Conservation (phyloP, 495 filamentous ascomycete species). For the Mytilinidion resinicola region DNA sequence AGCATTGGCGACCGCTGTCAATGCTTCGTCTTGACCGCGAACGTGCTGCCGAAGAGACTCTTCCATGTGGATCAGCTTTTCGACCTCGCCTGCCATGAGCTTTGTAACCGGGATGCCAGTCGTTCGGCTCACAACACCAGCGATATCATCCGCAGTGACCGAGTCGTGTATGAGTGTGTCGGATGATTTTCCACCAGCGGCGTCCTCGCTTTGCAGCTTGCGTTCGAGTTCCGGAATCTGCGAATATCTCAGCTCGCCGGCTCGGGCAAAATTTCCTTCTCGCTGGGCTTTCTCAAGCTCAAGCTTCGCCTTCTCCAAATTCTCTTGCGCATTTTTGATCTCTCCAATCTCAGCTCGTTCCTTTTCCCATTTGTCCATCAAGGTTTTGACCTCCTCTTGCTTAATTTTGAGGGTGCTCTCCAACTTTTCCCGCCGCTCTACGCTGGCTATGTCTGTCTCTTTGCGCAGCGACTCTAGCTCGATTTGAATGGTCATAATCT, state of each 20-base stretch:
- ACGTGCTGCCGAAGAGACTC: constrained; percentile 78
- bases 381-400: constrained; percentile 57
- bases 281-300: constrained; percentile 85
- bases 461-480: constrained; percentile 93
- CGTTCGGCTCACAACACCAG: constrained; percentile 77
- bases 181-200: constrained; percentile 31
- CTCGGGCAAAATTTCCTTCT: constrained; percentile 83
- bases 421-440: constrained; percentile 81
- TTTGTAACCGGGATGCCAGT: constrained; percentile 91
- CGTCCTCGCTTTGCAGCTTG: constrained; percentile 68
- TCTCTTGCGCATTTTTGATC: constrained; percentile 78
- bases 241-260: constrained; percentile 81
- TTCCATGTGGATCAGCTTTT: constrained; percentile 92
- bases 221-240: constrained; percentile 73
- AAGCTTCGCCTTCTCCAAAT: constrained; percentile 74
- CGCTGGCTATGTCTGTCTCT: constrained; percentile 81
- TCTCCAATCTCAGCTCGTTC: constrained; percentile 76
- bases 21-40: constrained; percentile 87
- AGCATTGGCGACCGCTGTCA: constrained; percentile 84
- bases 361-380: constrained; percentile 83
- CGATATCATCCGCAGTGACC: constrained; percentile 90
- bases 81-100: constrained; percentile 83
- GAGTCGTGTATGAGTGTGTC: constrained; percentile 80
- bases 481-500: constrained; percentile 96
- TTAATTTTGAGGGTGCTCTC: constrained; percentile 66